Conservation (phyloP, 148 eudicot genomes). For the Oxyria digyna region DNA sequence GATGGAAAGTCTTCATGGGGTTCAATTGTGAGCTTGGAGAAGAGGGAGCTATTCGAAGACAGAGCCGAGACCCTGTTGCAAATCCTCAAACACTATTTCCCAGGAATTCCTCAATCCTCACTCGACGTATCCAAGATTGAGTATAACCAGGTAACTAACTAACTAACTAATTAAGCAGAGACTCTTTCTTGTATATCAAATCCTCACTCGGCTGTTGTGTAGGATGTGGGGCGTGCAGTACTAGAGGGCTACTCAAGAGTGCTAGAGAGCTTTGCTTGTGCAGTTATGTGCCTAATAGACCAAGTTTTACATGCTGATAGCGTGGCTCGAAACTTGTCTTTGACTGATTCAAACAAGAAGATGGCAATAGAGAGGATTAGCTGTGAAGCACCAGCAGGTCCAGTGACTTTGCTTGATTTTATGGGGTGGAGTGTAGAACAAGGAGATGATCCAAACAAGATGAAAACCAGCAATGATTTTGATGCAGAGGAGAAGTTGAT, state of each 20-base stretch:
- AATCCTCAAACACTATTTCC: conserved; percentile 9
- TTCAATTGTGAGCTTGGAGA: conserved; percentile 11
- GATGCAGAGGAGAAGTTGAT: not conserved
- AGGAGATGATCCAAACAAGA: conserved; percentile 9
- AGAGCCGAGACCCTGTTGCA: conserved; percentile 7
- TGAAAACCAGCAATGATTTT: not conserved
- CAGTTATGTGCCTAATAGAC: conserved; percentile 41
- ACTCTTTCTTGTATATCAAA: no score
- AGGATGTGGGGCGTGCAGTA: conserved; percentile 34
- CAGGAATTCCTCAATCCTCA: conserved; percentile 11
- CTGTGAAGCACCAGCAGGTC: conserved; percentile 15
- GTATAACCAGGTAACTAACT: conserved; percentile 1
- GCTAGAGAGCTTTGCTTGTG: conserved; percentile 40
- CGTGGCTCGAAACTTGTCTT: conserved; percentile 19
- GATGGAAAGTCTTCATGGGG: conserved; percentile 9
- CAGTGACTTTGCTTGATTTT: conserved; percentile 34
- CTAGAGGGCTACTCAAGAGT: conserved; percentile 61
- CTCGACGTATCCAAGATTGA: conserved; percentile 11
- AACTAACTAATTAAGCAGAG: no score
- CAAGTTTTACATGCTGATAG: conserved; percentile 41
- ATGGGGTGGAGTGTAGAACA: conserved; percentile 41
- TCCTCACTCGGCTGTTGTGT: not conserved
- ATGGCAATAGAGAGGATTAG: conserved; percentile 13
- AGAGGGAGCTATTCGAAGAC: conserved; percentile 13
- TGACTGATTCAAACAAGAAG: conserved; percentile 5